Base-by-base conservation (phyloP, 345 rosid genomes). In the Salix koriyanagi region DNA sequence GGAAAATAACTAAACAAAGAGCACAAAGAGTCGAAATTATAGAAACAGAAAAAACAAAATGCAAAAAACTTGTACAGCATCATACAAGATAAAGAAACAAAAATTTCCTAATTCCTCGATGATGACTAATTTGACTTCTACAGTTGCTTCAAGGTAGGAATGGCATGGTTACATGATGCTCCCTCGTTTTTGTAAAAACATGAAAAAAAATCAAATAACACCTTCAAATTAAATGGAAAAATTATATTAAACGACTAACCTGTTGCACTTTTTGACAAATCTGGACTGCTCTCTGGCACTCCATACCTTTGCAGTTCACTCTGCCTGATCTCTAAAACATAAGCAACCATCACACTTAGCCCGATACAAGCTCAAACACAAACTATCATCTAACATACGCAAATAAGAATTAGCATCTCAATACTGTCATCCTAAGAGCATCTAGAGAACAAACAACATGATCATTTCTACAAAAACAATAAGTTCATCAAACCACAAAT, bases 311-410 rank as follows among this genome's bases (percentile, higher is more conserved):
- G 90, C 81, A 86, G 13, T 82, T 90, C 88, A 64, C 82, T 87
- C 87, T 79, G 89, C 83, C 89, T 91, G 82, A 94, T 90, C 73
- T 83, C 98, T 91, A 84, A 78, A 87, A 82, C 16, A 58, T 1
- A 68, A 19, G 37, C 23, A 79, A 77, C 72, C 21, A 2, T 77
- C 64, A 79, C 37, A 76, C 6, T 32, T 64, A 65, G 58, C 71
- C 34, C 41, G 10, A 25, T 19, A 48, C 39, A 69, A 42, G 60
- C 34, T 71, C 74, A 16, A 19, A 19, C 6, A 54, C 42, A 71
- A 46, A 74, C 44, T 28, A 32, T 41, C 28, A 13, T 9, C 21
- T 4, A 32, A 65, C 32, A 41, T 39, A 41, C 7, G 36, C 18
- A 23, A 23, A 42, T 69, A 42, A 69, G 5, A 34, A 23, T 23